A percentile compares a stretch with the other conserved stretches of the same genome.
These are phyloP conservation scores for Cladorrhinum sp. DNA, from an alignment of 2,329 filamentous ascomycete genomes.

Conservation along the genomic window DNA sequence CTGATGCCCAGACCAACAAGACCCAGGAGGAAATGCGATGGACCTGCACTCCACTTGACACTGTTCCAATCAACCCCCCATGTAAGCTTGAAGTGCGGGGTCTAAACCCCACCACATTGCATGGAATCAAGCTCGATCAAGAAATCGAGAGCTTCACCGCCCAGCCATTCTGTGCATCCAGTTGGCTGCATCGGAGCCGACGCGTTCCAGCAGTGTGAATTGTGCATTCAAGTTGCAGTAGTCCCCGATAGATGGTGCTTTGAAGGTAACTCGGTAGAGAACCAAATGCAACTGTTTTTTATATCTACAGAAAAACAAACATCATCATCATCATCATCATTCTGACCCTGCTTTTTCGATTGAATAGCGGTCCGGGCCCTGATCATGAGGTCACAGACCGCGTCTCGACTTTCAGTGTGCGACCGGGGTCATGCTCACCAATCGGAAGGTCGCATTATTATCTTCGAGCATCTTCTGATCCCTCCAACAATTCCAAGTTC, in stretches of 20 bases:
- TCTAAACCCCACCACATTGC: background rate
- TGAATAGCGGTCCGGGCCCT: background rate
- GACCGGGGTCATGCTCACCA: conserved; percentile 22
- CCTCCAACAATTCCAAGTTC: background rate
- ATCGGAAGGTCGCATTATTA: conserved; percentile 33
- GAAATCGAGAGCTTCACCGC: background rate
- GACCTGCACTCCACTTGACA: background rate
- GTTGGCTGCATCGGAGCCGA: background rate
- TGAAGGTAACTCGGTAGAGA: too few relatives aligned
- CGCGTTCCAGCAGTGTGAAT: background rate
- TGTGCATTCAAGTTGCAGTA: background rate
- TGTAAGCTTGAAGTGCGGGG: background rate
- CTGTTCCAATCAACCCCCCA: background rate
- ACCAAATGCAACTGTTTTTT: too few relatives aligned
- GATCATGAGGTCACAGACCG: background rate
- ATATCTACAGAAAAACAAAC: too few relatives aligned
- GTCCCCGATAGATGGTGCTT: background rate
- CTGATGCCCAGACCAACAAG: background rate
- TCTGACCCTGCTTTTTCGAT: background rate
- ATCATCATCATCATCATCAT: too few relatives aligned
- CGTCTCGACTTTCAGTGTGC: background rate
- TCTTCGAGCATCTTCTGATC: conserved; percentile 7
- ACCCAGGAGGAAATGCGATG: background rate
- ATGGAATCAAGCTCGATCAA: background rate
- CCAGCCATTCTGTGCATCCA: background rate